phyloP scores from a whole-genome alignment of 1,284 basidiomycete genomes.

The Cryptococcus hybrid region DNA sequence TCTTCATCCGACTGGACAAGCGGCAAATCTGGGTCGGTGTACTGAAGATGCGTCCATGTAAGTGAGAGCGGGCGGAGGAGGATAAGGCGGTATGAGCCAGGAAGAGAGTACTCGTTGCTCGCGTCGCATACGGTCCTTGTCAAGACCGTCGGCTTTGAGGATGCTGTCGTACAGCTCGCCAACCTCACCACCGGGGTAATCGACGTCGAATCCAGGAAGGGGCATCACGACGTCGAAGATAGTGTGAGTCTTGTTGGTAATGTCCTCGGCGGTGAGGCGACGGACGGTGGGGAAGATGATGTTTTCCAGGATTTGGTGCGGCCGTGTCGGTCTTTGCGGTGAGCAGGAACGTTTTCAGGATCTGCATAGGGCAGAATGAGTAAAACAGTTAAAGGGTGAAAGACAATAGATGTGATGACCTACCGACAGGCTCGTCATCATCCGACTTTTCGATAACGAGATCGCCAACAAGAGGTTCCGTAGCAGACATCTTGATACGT shows the following conservation, averaged over 20 bases:
- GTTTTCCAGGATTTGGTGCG: constrained; percentile 22
- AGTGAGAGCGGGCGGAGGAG: constrained; percentile 79
- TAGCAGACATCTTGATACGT: constrained; percentile 77
- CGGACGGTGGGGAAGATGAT: constrained; percentile 60
- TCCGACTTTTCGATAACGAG: constrained; percentile 60
- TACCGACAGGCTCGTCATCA: constrained; percentile 39
- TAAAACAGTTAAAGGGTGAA: background rate
- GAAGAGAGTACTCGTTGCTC: constrained; percentile 91
- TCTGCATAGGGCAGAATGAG: background rate
- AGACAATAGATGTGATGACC: background rate
- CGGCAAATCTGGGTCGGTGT: constrained; percentile 89
- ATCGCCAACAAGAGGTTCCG: constrained; percentile 79
- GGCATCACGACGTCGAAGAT: constrained; percentile 97
- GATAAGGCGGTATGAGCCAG: constrained; percentile 90
- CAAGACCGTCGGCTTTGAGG: constrained; percentile 77
- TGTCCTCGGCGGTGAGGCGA: constrained; percentile 69
- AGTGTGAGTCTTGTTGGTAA: constrained; percentile 62
- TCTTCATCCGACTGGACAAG: constrained; percentile 96
- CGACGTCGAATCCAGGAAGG: constrained; percentile 86
- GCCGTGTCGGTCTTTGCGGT: constrained; percentile 12
- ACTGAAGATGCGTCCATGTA: constrained; percentile 75
- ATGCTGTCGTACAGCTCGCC: constrained; percentile 80
- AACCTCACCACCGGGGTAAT: constrained; percentile 77
- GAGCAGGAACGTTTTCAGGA: constrained; percentile 10
- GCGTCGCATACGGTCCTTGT: constrained; percentile 79